Conservation (phyloP, 2,329 filamentous ascomycete genomes). For the Diaporthe sp. region DNA sequence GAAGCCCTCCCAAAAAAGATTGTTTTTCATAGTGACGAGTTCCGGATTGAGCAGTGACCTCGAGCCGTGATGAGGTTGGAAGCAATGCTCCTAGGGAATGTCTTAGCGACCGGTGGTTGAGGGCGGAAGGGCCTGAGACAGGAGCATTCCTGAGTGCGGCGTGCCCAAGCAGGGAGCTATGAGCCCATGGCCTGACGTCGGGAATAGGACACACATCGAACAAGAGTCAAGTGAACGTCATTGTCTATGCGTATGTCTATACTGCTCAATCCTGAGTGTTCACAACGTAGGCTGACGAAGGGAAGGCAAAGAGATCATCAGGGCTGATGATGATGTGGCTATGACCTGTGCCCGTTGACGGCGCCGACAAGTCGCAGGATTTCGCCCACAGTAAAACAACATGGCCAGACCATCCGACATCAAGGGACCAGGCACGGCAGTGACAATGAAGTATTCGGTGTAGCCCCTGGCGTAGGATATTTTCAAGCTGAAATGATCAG, state of each 20-base stretch:
- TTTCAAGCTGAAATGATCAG: background rate
- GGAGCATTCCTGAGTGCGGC: conserved; percentile 38
- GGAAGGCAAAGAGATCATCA: background rate
- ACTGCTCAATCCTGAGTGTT: background rate
- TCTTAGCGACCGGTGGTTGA: conserved; percentile 4
- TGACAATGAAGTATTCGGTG: rapidly evolving
- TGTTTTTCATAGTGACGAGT: conserved; percentile 31
- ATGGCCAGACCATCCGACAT: background rate
- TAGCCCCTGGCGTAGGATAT: background rate
- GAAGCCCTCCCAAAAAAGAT: background rate
- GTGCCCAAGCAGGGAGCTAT: conserved; percentile 15
- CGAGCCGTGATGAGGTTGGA: conserved; percentile 39
- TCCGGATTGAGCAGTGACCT: conserved; percentile 12
- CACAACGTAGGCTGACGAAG: background rate
- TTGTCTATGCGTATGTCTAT: background rate
- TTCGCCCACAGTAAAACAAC: background rate
- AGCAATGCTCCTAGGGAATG: conserved; percentile 12
- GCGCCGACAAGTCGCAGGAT: background rate
- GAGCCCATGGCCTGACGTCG: background rate
- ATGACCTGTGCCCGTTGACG: background rate
- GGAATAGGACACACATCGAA: background rate
- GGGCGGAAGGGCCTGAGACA: conserved; percentile 35
- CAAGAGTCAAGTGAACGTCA: conserved; percentile 17
- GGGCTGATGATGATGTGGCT: background rate
- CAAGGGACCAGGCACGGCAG: background rate